Percentiles rank a stretch among this genome's conserved stretches.
These are phyloP conservation scores for Coemansia sp. DNA, from an alignment of 192 early-diverging fungal species.

Conservation along the genomic window DNA sequence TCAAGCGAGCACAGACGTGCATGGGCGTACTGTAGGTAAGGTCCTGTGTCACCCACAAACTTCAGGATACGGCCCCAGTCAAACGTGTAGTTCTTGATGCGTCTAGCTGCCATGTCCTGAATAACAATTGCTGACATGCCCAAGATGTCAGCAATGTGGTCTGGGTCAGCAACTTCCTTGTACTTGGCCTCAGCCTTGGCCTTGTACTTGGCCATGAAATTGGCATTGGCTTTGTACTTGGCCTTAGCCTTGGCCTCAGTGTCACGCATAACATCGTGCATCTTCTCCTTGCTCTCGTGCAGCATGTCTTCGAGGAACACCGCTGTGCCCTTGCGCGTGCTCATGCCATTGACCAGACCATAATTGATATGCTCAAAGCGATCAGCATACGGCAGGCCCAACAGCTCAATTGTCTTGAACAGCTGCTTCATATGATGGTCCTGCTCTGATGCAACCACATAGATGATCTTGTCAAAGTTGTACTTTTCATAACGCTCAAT, in stretches of 20 bases:
- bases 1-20: conserved; percentile 94
- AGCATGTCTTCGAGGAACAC: conserved; percentile 97
- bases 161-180: conserved; percentile 79
- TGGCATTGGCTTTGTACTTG: too few relatives aligned
- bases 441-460: conserved; percentile 89
- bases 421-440: conserved; percentile 91
- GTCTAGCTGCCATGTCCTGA: conserved; percentile 86
- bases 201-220: too few relatives aligned
- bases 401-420: conserved; percentile 86
- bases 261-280: conserved; percentile 89
- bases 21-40: conserved; percentile 97
- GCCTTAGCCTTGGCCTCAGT: conserved; percentile 67
- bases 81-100: conserved; percentile 94
- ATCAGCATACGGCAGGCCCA: conserved; percentile 79
- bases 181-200: conserved; percentile 59
- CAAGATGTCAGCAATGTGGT: conserved; percentile 79
- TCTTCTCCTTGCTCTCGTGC: conserved; percentile 77
- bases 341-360: conserved; percentile 94
- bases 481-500: conserved; percentile 84
- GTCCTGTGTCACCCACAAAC: conserved; percentile 98
- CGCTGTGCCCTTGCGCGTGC: conserved; percentile 91
- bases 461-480: conserved; percentile 90
- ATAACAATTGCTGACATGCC: conserved; percentile 91
- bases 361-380: conserved; percentile 89
- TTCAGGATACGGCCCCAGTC: conserved; percentile 88